Conservation (phyloP, 192 early-diverging fungal species). For the Mortierella hygrophila region DNA sequence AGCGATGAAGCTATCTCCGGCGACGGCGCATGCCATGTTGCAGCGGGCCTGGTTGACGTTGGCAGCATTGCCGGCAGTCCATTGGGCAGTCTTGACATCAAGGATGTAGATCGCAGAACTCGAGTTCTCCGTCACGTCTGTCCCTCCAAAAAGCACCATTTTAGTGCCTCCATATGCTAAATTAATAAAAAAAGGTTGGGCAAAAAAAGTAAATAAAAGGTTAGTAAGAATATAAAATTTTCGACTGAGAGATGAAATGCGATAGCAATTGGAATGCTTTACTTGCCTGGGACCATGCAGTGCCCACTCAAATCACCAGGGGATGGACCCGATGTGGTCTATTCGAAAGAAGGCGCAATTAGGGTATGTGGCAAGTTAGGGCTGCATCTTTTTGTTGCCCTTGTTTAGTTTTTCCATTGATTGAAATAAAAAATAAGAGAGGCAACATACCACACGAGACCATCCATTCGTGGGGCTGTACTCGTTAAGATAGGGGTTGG, state of each 20-base stretch:
- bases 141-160: constrained; percentile 3
- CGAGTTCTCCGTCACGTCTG: background rate
- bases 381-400: background rate
- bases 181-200: background rate
- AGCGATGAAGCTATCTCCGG: background rate
- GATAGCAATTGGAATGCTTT: background rate
- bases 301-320: background rate
- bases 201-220: too few relatives aligned
- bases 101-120: background rate
- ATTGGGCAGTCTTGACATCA: background rate
- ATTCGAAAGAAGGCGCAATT: too few relatives aligned
- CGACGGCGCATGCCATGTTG: constrained; percentile 4
- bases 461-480: background rate
- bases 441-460: background rate
- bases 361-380: background rate
- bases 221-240: background rate
- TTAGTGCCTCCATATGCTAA: background rate
- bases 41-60: background rate
- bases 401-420: background rate
- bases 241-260: background rate
- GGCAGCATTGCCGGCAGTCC: background rate
- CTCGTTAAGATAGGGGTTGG: background rate
- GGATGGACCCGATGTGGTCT: background rate
- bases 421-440: background rate
- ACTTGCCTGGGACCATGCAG: constrained; percentile 9